Evolutionary conservation across 2,329 filamentous ascomycete species (phyloP).

Genomic region (Epichloe brachyelytri): DNA sequence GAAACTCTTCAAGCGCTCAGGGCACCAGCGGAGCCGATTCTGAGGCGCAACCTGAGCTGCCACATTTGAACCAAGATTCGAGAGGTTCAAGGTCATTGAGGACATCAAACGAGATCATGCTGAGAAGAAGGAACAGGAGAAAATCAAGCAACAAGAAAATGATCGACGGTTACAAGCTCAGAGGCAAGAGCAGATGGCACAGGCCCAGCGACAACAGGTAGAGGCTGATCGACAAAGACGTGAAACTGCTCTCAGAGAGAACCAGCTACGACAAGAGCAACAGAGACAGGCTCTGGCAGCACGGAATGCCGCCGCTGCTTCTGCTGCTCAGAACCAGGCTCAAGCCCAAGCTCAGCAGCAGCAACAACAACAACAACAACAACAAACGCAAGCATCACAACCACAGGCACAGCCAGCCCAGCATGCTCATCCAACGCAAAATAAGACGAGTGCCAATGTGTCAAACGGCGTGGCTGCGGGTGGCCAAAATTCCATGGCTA

Average conservation of each 20-base stretch:
- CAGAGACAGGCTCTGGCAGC: slow-evolving; percentile 22
- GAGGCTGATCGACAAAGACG: slow-evolving; percentile 29
- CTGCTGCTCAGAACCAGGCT: slow-evolving; percentile 15
- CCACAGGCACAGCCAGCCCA: slow-evolving; percentile 15
- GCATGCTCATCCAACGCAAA: slow-evolving; percentile 23
- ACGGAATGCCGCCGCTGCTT: slow-evolving; percentile 11
- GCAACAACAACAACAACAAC: slow-evolving; percentile 1
- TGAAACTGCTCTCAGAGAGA: slow-evolving; percentile 22
- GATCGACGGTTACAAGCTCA: slow-evolving; percentile 39
- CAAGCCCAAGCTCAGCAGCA: slow-evolving; percentile 9
- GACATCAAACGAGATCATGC: slow-evolving; percentile 68
- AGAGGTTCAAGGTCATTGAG: slow-evolving; percentile 81
- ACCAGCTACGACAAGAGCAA: slow-evolving; percentile 24
- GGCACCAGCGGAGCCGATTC: slow-evolving; percentile 48
- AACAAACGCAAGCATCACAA: neutral
- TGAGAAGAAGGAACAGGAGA: slow-evolving; percentile 66
- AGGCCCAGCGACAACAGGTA: slow-evolving; percentile 32
- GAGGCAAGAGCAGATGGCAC: slow-evolving; percentile 28
- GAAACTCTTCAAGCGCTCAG: slow-evolving; percentile 43
- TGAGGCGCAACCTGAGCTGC: slow-evolving; percentile 57
- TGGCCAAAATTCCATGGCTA: slow-evolving; percentile 23
- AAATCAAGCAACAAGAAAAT: slow-evolving; percentile 50
- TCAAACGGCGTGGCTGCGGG: slow-evolving; percentile 21
- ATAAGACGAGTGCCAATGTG: slow-evolving; percentile 25
- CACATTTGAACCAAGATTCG: slow-evolving; percentile 77